These are phyloP conservation scores for Trapa bicornis DNA, from an alignment of 345 rosid genomes.

Conservation along the genomic window DNA sequence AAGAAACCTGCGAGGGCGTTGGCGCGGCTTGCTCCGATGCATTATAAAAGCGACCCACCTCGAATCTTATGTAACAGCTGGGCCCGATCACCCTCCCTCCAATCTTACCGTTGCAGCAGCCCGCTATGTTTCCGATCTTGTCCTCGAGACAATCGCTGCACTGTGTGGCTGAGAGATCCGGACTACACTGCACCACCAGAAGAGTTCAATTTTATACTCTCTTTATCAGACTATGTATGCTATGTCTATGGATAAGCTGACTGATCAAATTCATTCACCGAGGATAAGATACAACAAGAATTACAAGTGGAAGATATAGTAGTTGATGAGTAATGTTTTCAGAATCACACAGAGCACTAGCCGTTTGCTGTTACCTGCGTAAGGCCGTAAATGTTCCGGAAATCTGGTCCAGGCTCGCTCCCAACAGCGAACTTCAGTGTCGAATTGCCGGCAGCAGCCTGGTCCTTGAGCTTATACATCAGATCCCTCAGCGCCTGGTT, in stretches of 20 bases:
- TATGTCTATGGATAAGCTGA: no score
- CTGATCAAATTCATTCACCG: no score
- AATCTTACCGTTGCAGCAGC: background rate
- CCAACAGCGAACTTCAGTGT: constrained; percentile 1
- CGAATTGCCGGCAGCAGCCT: constrained; percentile 1
- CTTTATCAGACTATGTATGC: no score
- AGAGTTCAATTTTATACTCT: background rate
- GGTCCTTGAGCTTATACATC: background rate
- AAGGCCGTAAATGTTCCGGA: constrained; percentile 2
- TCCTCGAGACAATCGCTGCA: background rate
- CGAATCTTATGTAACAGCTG: constrained; percentile 5
- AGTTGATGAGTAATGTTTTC: no score
- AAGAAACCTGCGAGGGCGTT: background rate
- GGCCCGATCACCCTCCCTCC: constrained; percentile 1
- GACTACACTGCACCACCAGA: constrained; percentile 5
- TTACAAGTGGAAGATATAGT: no score
- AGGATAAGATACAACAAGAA: no score
- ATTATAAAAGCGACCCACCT: background rate
- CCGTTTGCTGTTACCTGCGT: background rate
- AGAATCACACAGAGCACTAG: no score
- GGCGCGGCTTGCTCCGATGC: background rate
- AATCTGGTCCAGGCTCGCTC: background rate
- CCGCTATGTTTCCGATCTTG: background rate
- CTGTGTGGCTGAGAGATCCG: background rate
- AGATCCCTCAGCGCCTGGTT: constrained; percentile 4